Evolutionary conservation across 176 grass and related monocot genomes (phyloP), one percentile per base, ranked within the genome.

Genomic region (Cenchrus fungigraminus): DNA sequence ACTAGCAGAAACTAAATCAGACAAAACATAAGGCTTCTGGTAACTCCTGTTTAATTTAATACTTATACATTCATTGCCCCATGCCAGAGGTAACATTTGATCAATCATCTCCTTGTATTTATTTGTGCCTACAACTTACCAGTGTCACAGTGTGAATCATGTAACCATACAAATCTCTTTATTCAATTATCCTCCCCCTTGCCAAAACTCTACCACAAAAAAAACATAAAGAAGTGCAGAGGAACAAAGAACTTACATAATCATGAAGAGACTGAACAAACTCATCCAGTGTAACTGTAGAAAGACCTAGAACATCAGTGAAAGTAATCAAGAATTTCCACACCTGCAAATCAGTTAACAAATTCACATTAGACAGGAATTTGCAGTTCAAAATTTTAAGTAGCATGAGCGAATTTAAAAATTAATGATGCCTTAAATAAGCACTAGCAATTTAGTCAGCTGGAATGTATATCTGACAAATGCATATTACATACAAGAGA

Each of bases 291-390:
- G 91, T 99, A 86, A 94, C 89, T 54, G 91, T 76, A 89, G 88
- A 99, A 87, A 99, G 91, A 52, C 90, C 93, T 32, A 99, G 88
- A 76, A 96, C 74, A 88, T 96, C 97, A 74, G 91, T 87, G 82
- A 99, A 99, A 71, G 93, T 96, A 79, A 94, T 88, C 65, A 95
- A 92, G 83, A 99, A 99, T 82, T 99, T 94, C 97, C 97, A 99
- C 78, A 96, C 93, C 97, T 99, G 86, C 50, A 92, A 60, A 74
- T 72, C 78, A 85, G 14, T 53, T 66, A 34, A 82, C 68, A 90
- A 72, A 78, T 53, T 65, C 64, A 80, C 32, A 82, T 50, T 25
- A 16, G 6, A 49, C 87, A 55, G 70, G 12, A 62, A 76, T 82
- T 73, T 47, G 37, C 60, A 64, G 64, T 15, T 43, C 9, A 14